Evolutionary conservation across 179 eudicot species (phyloP).

Genomic region (Corrigiola litoralis): DNA sequence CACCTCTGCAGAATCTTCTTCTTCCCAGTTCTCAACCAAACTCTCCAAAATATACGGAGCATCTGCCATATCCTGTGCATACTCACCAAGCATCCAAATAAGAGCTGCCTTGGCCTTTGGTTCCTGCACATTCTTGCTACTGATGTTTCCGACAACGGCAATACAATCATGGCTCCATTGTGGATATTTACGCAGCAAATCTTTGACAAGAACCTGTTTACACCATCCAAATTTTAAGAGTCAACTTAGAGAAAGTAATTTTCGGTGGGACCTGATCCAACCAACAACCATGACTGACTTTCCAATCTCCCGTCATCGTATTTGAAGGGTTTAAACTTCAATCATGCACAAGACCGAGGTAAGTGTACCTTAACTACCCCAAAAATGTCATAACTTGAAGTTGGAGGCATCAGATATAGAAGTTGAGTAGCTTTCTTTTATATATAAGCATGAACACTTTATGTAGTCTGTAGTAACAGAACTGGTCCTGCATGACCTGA

Average conservation of each 20-base stretch:
- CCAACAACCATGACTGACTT: not conserved
- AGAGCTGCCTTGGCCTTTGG: slow-evolving; percentile 99
- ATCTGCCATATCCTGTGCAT: slow-evolving; percentile 95
- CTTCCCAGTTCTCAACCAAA: slow-evolving; percentile 87
- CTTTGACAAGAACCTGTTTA: slow-evolving; percentile 87
- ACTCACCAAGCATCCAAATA: slow-evolving; percentile 99
- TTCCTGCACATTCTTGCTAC: slow-evolving; percentile 97
- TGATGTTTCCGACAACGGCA: slow-evolving; percentile 95
- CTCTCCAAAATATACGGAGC: slow-evolving; percentile 90
- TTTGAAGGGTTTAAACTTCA: no score
- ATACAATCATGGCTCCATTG: slow-evolving; percentile 99
- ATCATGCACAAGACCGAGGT: no score
- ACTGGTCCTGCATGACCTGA: no score
- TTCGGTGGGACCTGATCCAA: not conserved
- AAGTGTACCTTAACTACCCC: no score
- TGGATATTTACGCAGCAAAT: slow-evolving; percentile 96
- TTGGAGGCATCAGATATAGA: not conserved
- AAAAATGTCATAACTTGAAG: no score
- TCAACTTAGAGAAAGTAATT: slow-evolving; percentile 7
- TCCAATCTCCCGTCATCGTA: no score
- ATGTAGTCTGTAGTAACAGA: no score
- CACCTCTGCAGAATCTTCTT: slow-evolving; percentile 96
- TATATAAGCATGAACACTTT: not conserved
- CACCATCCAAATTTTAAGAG: slow-evolving; percentile 9
- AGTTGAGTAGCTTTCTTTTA: not conserved